Percentiles rank a stretch among this genome's conserved stretches.
Evolutionary conservation across 2,329 filamentous ascomycete species (phyloP).

Genomic region (Fusarium nematophilum): DNA sequence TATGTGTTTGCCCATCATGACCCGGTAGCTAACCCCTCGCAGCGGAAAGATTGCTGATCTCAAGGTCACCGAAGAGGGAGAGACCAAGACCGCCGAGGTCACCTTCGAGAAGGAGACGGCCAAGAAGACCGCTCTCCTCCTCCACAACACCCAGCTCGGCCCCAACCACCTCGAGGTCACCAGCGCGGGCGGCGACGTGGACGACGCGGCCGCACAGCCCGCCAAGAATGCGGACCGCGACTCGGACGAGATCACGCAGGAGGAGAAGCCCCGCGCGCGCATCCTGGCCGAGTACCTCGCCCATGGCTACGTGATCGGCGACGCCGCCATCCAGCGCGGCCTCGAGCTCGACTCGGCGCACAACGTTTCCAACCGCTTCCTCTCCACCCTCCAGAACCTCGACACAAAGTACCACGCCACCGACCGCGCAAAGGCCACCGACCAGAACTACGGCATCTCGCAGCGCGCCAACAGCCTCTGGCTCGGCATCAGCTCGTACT

Average conservation of each 20-base stretch:
- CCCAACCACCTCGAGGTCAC: conserved; percentile 83
- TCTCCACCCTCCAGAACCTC: conserved; percentile 78
- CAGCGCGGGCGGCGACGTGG: conserved; percentile 72
- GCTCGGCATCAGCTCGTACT: conserved; percentile 83
- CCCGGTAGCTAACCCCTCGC: conserved; percentile 29
- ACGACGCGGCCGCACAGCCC: conserved; percentile 69
- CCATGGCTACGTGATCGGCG: conserved; percentile 88
- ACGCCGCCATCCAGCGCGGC: conserved; percentile 80
- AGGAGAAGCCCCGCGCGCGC: conserved; percentile 94
- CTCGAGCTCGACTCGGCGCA: conserved; percentile 92
- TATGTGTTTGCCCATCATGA: neutral
- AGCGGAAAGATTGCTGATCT: conserved; percentile 93
- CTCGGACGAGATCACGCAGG: conserved; percentile 82
- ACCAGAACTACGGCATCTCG: conserved; percentile 85
- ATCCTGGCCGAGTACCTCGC: conserved; percentile 97
- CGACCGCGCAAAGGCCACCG: conserved; percentile 85
- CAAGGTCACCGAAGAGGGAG: conserved; percentile 76
- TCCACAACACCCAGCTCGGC: conserved; percentile 96
- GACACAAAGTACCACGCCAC: conserved; percentile 89
- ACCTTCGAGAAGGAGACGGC: conserved; percentile 97
- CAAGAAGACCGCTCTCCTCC: conserved; percentile 94
- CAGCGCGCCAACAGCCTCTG: conserved; percentile 74
- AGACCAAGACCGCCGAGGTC: conserved; percentile 86
- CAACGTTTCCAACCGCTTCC: conserved; percentile 84
- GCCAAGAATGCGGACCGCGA: conserved; percentile 67